Evolutionary conservation across 306 rosid species (phyloP).

Genomic region (Prunus mongolica): DNA sequence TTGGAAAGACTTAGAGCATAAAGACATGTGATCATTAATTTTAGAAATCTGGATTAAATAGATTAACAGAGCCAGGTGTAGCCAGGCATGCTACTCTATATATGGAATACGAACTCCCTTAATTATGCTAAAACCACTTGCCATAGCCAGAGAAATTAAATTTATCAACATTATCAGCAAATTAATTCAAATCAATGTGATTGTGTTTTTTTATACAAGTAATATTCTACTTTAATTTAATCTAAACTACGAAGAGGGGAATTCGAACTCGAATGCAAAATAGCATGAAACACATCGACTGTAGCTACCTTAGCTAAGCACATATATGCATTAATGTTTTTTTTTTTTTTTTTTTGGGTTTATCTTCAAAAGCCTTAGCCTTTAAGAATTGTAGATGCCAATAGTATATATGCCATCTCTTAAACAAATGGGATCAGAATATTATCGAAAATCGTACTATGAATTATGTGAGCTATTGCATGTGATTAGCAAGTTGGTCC

Average conservation of each 20-base stretch:
- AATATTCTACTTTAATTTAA: no score
- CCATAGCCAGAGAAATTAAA: background rate
- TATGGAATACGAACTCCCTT: background rate
- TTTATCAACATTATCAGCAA: background rate
- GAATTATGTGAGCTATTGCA: background rate
- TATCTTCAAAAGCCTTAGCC: background rate
- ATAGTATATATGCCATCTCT: background rate
- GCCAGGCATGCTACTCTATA: background rate
- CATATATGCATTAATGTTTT: no score
- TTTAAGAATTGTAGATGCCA: background rate
- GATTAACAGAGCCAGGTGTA: background rate
- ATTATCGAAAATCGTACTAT: background rate
- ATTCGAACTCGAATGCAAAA: no score
- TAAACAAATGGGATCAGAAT: background rate
- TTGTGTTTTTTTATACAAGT: background rate
- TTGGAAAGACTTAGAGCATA: background rate
- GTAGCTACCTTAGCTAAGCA: no score
- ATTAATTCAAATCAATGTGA: background rate
- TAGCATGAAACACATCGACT: no score
- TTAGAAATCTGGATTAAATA: background rate
- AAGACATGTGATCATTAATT: background rate
- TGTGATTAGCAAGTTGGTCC: background rate
- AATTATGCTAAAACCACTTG: background rate
- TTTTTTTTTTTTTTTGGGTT: background rate
- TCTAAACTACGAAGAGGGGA: fast-evolving